A percentile compares a stretch with the other conserved stretches of the same genome.
These are phyloP conservation scores for Glycine latifolia DNA, from an alignment of 306 rosid genomes.

Conservation along the genomic window DNA sequence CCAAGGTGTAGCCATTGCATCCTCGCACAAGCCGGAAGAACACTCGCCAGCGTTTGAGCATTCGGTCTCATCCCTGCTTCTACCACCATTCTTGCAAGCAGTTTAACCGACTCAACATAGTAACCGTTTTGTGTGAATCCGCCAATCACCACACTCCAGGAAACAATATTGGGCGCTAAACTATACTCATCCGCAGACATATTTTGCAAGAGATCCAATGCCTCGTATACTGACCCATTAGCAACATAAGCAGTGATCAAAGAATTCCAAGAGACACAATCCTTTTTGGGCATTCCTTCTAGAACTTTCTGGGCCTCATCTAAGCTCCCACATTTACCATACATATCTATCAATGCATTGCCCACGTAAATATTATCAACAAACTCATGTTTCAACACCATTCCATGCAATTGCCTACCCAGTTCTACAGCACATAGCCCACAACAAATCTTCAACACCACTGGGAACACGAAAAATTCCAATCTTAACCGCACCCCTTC, in stretches of 20 bases:
- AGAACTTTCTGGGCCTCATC: constrained; percentile 58
- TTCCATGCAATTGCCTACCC: constrained; percentile 60
- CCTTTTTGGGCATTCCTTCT: constrained; percentile 49
- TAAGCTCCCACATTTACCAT: constrained; percentile 65
- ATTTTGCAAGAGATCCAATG: constrained; percentile 52
- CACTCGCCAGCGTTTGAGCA: constrained; percentile 58
- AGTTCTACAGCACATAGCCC: constrained; percentile 50
- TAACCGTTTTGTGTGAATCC: constrained; percentile 66
- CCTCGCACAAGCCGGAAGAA: constrained; percentile 63
- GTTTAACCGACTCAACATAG: constrained; percentile 57
- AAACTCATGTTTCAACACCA: constrained; percentile 48
- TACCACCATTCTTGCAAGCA: constrained; percentile 59
- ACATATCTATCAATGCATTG: constrained; percentile 66
- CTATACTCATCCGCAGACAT: constrained; percentile 46
- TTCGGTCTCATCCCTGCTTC: constrained; percentile 57
- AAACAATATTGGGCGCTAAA: constrained; percentile 55
- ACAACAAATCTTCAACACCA: constrained; percentile 56
- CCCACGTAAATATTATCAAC: constrained; percentile 53
- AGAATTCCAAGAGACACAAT: constrained; percentile 67
- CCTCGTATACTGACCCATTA: constrained; percentile 63
- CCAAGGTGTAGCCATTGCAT: constrained; percentile 53
- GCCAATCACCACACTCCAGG: constrained; percentile 70
- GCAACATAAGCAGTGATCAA: constrained; percentile 58
- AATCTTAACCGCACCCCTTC: constrained; percentile 34
- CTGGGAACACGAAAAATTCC: constrained; percentile 58